Conservation (phyloP, 2,329 filamentous ascomycete genomes). For the Claviceps maximensis region DNA sequence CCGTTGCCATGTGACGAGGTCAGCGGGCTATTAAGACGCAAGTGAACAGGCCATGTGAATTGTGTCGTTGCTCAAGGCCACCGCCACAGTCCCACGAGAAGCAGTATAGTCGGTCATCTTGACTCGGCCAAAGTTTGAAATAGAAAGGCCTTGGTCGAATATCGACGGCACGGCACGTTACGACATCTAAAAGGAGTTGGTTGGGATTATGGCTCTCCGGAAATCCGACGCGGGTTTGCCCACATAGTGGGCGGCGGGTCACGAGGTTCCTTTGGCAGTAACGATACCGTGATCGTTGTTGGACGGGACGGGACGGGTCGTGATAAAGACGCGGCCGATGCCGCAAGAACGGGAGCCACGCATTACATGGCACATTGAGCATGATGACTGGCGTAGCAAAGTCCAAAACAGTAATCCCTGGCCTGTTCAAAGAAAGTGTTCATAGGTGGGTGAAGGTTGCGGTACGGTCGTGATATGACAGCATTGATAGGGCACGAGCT, state of each 20-base stretch:
- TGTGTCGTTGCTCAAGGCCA: constrained; percentile 5
- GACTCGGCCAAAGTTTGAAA: neutral
- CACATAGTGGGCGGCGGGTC: constrained; percentile 1
- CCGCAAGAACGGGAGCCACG: neutral
- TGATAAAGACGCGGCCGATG: neutral
- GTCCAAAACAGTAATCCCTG: neutral
- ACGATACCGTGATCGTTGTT: neutral
- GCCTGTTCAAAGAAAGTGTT: neutral
- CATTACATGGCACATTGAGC: neutral
- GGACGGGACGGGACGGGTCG: neutral
- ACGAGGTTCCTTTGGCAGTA: neutral
- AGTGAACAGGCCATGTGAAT: neutral
- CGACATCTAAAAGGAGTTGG: neutral
- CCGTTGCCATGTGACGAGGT: constrained; percentile 1
- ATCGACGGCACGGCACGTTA: neutral
- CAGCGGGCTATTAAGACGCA: constrained; percentile 1
- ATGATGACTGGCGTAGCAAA: neutral
- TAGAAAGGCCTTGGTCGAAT: neutral
- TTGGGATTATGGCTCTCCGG: neutral
- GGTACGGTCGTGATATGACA: neutral
- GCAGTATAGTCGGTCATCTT: neutral
- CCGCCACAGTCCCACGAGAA: constrained; percentile 8
- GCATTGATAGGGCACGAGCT: neutral
- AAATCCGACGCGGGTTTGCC: neutral
- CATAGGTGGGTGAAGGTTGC: neutral